Conservation (phyloP, 2,329 filamentous ascomycete genomes). For the Aspergillus phoenicis region DNA sequence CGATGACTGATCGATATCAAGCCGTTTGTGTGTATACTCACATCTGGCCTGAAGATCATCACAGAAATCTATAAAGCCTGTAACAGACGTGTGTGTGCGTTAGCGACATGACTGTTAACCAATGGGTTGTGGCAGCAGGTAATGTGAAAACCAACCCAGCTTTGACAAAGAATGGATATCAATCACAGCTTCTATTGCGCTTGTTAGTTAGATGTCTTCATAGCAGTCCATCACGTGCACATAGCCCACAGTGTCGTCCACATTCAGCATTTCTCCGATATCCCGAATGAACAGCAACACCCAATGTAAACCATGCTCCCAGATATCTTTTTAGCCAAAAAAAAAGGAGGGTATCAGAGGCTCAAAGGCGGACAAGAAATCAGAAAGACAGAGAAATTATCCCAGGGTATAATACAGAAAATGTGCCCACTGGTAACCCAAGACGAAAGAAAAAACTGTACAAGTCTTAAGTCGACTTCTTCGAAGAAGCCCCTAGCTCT, state of each 20-base stretch:
- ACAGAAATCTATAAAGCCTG: too few species aligned
- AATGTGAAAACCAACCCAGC: not conserved
- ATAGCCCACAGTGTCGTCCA: not conserved
- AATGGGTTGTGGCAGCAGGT: not conserved
- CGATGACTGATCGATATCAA: too few species aligned
- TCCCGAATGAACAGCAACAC: not conserved
- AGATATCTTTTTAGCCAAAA: not conserved
- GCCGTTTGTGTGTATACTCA: too few species aligned
- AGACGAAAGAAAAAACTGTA: constrained; percentile 2
- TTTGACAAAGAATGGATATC: not conserved
- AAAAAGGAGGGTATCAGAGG: constrained; percentile 4
- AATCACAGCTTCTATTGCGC: not conserved
- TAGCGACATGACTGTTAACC: not conserved
- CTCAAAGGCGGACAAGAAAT: constrained; percentile 6
- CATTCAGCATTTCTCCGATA: not conserved
- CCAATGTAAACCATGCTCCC: not conserved
- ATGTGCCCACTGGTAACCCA: not conserved
- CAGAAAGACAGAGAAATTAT: not conserved
- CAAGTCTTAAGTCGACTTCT: not conserved
- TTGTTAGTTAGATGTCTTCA: not conserved
- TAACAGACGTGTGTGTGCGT: not conserved
- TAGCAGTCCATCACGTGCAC: not conserved
- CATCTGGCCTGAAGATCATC: too few species aligned
- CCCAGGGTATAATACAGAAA: not conserved
- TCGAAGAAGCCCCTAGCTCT: constrained; percentile 3